These are phyloP conservation scores for Hypoxylon sp. DNA, from an alignment of 2,329 filamentous ascomycete species.

Conservation along the genomic window DNA sequence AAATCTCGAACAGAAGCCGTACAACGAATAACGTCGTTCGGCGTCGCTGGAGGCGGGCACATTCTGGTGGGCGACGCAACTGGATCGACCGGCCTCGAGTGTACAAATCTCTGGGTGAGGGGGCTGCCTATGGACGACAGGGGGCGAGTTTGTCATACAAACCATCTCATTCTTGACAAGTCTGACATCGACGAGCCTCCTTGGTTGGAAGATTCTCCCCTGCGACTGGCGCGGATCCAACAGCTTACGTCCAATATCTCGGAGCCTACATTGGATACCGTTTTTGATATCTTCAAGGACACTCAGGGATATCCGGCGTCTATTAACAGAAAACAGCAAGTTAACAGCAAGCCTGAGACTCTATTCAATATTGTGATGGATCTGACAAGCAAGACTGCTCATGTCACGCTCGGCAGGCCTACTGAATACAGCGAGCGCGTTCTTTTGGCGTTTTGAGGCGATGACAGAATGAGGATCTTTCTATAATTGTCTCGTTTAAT, in stretches of 20 bases:
- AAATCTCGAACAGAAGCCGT: slow-evolving; percentile 62
- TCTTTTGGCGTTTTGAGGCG: slow-evolving; percentile 42
- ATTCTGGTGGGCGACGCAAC: slow-evolving; percentile 63
- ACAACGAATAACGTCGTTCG: slow-evolving; percentile 56
- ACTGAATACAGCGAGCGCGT: slow-evolving; percentile 46
- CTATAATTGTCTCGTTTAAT: background rate
- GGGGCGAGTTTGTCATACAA: slow-evolving; percentile 59
- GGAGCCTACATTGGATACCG: slow-evolving; percentile 31
- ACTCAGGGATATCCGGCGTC: slow-evolving; percentile 48
- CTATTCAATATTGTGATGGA: slow-evolving; percentile 55
- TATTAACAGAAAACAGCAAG: slow-evolving; percentile 50
- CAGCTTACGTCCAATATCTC: slow-evolving; percentile 43
- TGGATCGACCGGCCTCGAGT: slow-evolving; percentile 62
- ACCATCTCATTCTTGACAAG: slow-evolving; percentile 57
- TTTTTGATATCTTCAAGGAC: slow-evolving; percentile 50
- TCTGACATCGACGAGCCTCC: slow-evolving; percentile 49
- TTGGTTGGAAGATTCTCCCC: slow-evolving; percentile 52
- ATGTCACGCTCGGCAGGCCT: slow-evolving; percentile 52
- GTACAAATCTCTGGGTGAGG: slow-evolving; percentile 52
- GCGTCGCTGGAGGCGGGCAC: slow-evolving; percentile 64
- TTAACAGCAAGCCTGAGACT: slow-evolving; percentile 45
- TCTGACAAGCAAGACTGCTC: slow-evolving; percentile 45
- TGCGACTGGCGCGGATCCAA: slow-evolving; percentile 46
- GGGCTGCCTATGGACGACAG: slow-evolving; percentile 48
- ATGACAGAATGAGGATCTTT: background rate